phyloP scores from a whole-genome alignment of 441 rosid genomes.

The Adansonia grandidieri region DNA sequence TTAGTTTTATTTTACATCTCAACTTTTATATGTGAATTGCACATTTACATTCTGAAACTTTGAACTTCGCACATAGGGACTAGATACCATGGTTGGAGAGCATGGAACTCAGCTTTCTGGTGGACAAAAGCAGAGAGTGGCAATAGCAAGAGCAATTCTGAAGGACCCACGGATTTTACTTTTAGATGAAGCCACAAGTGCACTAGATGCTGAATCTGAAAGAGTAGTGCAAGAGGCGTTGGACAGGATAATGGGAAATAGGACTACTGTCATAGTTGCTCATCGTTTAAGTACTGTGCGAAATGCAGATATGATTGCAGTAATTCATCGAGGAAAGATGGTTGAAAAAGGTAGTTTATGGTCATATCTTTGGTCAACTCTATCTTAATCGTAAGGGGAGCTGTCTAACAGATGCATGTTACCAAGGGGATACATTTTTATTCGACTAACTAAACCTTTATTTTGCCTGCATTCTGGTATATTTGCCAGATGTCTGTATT shows the following conservation, averaged over 20 bases:
- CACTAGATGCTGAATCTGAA: slow-evolving; percentile 80
- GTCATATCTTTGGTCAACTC: neutral
- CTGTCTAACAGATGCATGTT: neutral
- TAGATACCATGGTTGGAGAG: slow-evolving; percentile 88
- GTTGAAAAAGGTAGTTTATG: slow-evolving; percentile 65
- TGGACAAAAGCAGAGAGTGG: slow-evolving; percentile 86
- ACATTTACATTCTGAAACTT: neutral
- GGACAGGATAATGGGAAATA: slow-evolving; percentile 68
- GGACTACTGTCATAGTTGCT: slow-evolving; percentile 77
- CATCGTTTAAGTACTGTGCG: slow-evolving; percentile 72
- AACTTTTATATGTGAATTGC: neutral
- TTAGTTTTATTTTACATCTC: neutral
- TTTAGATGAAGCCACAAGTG: slow-evolving; percentile 84
- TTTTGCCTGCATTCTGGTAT: neutral
- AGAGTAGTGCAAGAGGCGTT: slow-evolving; percentile 75
- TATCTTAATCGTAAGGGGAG: neutral
- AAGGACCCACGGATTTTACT: slow-evolving; percentile 74
- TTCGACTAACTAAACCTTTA: neutral
- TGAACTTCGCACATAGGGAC: slow-evolving; percentile 45
- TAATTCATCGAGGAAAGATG: slow-evolving; percentile 66
- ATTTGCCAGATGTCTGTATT: neutral
- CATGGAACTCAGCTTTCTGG: slow-evolving; percentile 85
- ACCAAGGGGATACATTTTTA: neutral
- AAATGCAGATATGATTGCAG: slow-evolving; percentile 69
- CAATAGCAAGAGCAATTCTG: slow-evolving; percentile 82